These are phyloP conservation scores for Thymus quinquecostatus DNA, from an alignment of 257 asterid genomes.

Conservation along the genomic window DNA sequence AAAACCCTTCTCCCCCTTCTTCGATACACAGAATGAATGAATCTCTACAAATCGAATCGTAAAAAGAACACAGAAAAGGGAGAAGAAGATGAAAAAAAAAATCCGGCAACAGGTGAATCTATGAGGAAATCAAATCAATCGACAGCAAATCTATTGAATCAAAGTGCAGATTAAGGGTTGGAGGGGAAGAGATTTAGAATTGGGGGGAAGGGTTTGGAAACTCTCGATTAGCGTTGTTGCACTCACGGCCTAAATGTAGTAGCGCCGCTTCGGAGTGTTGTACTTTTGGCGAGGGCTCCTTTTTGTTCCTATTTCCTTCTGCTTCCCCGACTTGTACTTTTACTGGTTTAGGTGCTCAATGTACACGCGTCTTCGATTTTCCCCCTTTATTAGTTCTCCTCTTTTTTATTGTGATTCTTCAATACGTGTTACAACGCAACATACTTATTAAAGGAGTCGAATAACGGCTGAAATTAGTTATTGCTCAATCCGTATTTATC, in stretches of 20 bases:
- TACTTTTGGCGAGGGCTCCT: conserved; percentile 24
- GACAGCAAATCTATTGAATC: conserved; percentile 20
- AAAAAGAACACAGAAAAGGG: not conserved
- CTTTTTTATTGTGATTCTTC: too few relatives aligned
- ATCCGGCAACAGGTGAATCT: conserved; percentile 7
- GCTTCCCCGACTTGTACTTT: conserved; percentile 30
- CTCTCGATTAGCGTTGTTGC: conserved; percentile 33
- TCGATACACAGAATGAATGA: conserved; percentile 18
- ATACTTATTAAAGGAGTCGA: too few relatives aligned
- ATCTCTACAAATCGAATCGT: conserved; percentile 28
- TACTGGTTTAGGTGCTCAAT: conserved; percentile 1
- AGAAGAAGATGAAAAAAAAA: conserved; percentile 11
- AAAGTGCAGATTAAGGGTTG: not conserved
- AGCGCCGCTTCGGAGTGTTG: conserved; percentile 34
- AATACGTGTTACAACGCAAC: too few relatives aligned
- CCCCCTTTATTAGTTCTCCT: too few relatives aligned
- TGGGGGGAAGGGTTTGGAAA: conserved; percentile 40
- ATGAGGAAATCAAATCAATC: conserved; percentile 3
- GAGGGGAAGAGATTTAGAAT: conserved; percentile 30
- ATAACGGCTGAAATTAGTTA: too few relatives aligned
- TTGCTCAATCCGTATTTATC: too few relatives aligned
- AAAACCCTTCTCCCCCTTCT: conserved; percentile 32
- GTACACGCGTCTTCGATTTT: conserved; percentile 3
- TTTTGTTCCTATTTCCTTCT: not conserved
- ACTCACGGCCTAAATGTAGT: conserved; percentile 38